Evolutionary conservation across 768 basidiomycete species (phyloP), one percentile per base, ranked within the genome.

Genomic region (Piloderma croceum): DNA sequence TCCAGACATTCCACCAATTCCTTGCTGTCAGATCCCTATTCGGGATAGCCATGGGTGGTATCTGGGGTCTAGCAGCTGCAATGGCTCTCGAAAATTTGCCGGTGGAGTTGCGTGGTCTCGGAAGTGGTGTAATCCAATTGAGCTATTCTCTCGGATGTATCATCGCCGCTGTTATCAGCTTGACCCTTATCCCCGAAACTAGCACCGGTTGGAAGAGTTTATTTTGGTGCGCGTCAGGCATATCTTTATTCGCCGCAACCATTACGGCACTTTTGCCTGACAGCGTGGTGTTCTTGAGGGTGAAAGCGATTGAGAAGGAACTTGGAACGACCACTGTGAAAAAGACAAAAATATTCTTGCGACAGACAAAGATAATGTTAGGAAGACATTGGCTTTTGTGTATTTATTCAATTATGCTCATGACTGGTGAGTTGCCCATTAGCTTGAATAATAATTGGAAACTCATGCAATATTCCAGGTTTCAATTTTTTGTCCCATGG

Each of bases 401-500:
- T 52, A 67, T 81, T 34, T 81, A 79, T 47, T 74, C 73, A 1
- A 63, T 82, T 24, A 56, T 79, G 29, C 66, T 81, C 44, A 76
- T 81, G 76, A 70, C 70, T 3, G 74, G 71, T 69, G 34, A 36
- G 60, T 67, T 9, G 61, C 63, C 13, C 55, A 9, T 27, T 45
- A 1, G 27, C 27, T 9, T n/a, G n/a, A n/a, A n/a, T n/a, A n/a
- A n/a, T n/a, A n/a, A n/a, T n/a, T n/a, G n/a, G n/a, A n/a, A n/a
- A 42, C 47, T 1, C n/a, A n/a, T n/a, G n/a, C n/a, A n/a, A 9
- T 29, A 17, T 34, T 37, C 7, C 42, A 79, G 79, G 79, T 9
- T 83, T 86, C 70, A 86, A 84, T 58, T 84, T 88, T 63, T 68
- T 84, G 46, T 80, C 80, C 9, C 85, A 85, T 59, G 83, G 83